Conservation (phyloP, 1,139 yeast species). For the Candida smagusa region DNA sequence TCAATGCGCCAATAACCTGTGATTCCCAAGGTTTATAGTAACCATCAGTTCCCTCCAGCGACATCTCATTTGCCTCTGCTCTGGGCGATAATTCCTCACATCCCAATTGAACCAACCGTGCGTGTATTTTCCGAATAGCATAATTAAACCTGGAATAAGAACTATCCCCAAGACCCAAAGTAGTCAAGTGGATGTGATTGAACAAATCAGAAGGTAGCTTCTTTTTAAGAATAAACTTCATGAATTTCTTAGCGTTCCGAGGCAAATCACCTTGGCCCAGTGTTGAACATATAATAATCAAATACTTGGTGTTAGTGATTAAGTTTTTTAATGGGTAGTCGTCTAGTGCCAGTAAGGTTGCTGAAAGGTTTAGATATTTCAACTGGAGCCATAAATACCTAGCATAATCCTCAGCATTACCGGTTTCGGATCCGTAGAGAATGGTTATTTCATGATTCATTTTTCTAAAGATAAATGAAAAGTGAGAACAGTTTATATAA, state of each 20-base stretch:
- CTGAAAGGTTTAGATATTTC: slow-evolving; percentile 52
- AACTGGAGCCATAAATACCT: slow-evolving; percentile 55
- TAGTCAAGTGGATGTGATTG: slow-evolving; percentile 59
- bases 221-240: slow-evolving; percentile 69
- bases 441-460: slow-evolving; percentile 41
- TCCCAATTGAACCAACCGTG: slow-evolving; percentile 76
- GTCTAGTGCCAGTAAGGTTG: slow-evolving; percentile 56
- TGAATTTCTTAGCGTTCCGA: slow-evolving; percentile 63
- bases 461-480: too few species aligned
- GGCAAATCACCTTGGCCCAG: slow-evolving; percentile 97
- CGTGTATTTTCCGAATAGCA: slow-evolving; percentile 80
- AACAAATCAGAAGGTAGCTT: slow-evolving; percentile 65
- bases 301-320: slow-evolving; percentile 44
- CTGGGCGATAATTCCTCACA: slow-evolving; percentile 68
- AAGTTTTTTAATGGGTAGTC: slow-evolving; percentile 54
- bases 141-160: slow-evolving; percentile 84
- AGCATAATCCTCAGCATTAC: slow-evolving; percentile 87
- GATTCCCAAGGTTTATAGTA: slow-evolving; percentile 74
- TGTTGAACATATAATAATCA: slow-evolving; percentile 78
- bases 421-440: slow-evolving; percentile 90
- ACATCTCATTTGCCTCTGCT: slow-evolving; percentile 87
- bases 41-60: slow-evolving; percentile 76
- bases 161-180: slow-evolving; percentile 94
- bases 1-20: slow-evolving; percentile 43
- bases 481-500: too few species aligned